Conservation (phyloP, 805 yeast species). For the Kockiozyma suomiensis region DNA sequence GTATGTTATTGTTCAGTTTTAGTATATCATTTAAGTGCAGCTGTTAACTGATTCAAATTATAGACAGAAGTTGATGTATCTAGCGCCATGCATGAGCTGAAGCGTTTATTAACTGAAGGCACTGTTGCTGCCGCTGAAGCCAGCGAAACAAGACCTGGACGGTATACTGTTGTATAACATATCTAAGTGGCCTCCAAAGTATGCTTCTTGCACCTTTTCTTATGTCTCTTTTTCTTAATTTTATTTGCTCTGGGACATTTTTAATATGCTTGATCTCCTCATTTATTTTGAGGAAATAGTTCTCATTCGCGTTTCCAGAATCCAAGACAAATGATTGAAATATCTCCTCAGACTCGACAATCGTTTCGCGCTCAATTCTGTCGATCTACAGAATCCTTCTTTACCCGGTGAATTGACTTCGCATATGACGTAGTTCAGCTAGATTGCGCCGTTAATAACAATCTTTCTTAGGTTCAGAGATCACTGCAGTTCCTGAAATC, state of each 20-base stretch:
- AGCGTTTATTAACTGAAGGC: conserved; percentile 35
- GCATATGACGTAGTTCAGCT: neutral
- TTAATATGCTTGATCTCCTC: neutral
- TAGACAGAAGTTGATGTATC: conserved; percentile 37
- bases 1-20: conserved; percentile 12
- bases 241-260: neutral
- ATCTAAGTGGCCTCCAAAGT: neutral
- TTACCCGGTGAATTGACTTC: neutral
- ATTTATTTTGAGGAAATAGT: neutral
- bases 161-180: conserved; percentile 36
- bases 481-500: too few relatives aligned
- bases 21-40: too few relatives aligned
- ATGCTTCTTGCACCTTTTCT: neutral
- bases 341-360: too few relatives aligned
- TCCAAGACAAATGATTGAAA: too few relatives aligned
- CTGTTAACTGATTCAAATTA: neutral
- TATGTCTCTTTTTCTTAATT: neutral
- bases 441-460: conserved; percentile 3
- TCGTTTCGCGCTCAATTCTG: too few relatives aligned
- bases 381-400: neutral
- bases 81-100: conserved; percentile 37
- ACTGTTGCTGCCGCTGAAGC: conserved; percentile 34
- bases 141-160: conserved; percentile 31
- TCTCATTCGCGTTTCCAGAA: too few relatives aligned
- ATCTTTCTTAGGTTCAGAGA: conserved; percentile 9